Conservation (phyloP, 768 basidiomycete species). For the Tricholoma terreum region DNA sequence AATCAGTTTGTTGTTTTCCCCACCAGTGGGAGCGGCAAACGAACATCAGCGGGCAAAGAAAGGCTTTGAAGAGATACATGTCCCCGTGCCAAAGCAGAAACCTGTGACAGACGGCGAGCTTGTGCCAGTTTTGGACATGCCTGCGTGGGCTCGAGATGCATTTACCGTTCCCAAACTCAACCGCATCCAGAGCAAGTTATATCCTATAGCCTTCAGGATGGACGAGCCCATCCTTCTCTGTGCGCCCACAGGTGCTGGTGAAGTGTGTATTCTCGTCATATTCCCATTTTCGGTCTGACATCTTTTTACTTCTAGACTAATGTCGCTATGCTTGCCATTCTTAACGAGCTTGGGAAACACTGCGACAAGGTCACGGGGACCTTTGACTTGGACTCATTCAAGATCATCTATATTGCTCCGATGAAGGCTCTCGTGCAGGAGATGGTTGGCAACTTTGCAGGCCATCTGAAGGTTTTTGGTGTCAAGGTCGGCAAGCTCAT, state of each 20-base stretch:
- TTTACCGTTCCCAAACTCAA: conserved; percentile 84
- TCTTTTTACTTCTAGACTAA: no score
- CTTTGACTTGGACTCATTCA: no score
- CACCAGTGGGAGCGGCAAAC: no score
- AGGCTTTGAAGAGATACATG: conserved; percentile 97
- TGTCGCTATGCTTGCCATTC: no score
- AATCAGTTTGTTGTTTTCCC: no score
- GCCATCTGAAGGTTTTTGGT: conserved; percentile 64
- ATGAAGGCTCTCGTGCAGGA: no score
- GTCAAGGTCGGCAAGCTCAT: conserved; percentile 92
- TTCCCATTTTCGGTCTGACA: conserved; percentile 19
- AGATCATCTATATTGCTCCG: no score
- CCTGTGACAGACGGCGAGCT: conserved; percentile 59
- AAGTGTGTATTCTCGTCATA: no score
- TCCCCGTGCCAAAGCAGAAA: conserved; percentile 86
- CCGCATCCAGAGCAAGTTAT: conserved; percentile 91
- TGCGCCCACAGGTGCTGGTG: no score
- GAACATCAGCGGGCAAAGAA: conserved; percentile 92
- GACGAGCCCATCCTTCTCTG: no score
- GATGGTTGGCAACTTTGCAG: no score
- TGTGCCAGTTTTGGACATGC: conserved; percentile 69
- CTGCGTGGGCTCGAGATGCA: conserved; percentile 85
- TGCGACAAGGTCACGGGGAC: conserved; percentile 82
- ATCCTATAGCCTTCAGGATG: conserved; percentile 87
- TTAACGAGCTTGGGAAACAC: conserved; percentile 86